Evolutionary conservation across 2,329 filamentous ascomycete genomes (phyloP), one percentile per base, ranked within the genome.

Genomic region (Scedosporium apiospermum): DNA sequence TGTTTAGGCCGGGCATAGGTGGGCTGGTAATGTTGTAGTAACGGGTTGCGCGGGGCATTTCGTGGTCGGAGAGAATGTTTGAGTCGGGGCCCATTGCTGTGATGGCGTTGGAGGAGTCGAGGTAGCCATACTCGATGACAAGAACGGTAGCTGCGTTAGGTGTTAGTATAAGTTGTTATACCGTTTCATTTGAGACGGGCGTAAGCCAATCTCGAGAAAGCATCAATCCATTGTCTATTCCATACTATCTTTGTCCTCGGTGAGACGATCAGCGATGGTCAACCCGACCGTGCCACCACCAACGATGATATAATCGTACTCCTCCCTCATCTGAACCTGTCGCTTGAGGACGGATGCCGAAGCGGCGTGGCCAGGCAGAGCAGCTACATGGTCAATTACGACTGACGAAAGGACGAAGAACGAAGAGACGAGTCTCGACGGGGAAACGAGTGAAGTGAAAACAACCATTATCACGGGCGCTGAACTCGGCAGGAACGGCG

Each of bases 1-100:
- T 66, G 60, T 68, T 67, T 6, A 70, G 58, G 10, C 58, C 63
- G 6, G 57, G 12, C 46, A 68, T 67, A 2, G 69, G 67, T 1
- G 67, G 66, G 1, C 68, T 69, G 6, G 64, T 65, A 57, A 69
- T 64, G 65, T 69, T 69, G 64, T 66, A 70, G 68, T 63, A 64
- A 61, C 63, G 69, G 60, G 66, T 69, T 65, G 63, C 67, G 30
- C 63, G 64, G 18, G 66, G 66, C 18, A 55, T 53, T 18, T 61
- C 60, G 51, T 68, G 66, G n/a, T 65, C 64, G 42, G 63, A 61
- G 55, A 34, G 10, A 34, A 27, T 14, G 23, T 30, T 55, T 2
- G 23, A 18, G 21, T 21, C 58, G 18, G 42, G 34, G 27, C 65
- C 61, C 46, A 58, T 58, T 30, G 61, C 41, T 3, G 61, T 60